Conservation (phyloP, 2,329 filamentous ascomycete genomes). For the Camptophora hylomeconis region DNA sequence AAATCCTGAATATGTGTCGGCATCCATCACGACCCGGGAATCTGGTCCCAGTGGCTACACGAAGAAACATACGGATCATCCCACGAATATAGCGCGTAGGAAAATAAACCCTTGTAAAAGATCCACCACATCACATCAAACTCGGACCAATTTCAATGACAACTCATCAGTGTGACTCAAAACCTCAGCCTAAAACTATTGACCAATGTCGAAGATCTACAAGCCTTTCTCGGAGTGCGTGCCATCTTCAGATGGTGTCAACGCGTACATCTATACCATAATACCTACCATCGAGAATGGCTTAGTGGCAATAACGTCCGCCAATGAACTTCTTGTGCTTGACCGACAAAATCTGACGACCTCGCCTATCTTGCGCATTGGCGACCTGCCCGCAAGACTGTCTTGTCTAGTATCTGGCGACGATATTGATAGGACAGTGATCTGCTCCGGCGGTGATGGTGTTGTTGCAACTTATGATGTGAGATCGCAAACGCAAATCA, state of each 20-base stretch:
- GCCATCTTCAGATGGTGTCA: constrained; percentile 6
- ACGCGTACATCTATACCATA: constrained; percentile 16
- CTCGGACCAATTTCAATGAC: too few relatives aligned
- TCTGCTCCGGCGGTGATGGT: constrained; percentile 14
- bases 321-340: constrained; percentile 15
- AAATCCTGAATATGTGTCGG: too few relatives aligned
- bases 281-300: constrained; percentile 9
- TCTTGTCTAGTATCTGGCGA: constrained; percentile 11
- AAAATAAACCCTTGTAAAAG: too few relatives aligned
- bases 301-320: constrained; percentile 16
- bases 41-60: too few relatives aligned
- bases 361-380: constrained; percentile 2
- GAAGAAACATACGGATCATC: too few relatives aligned
- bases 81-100: too few relatives aligned
- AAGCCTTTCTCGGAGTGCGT: constrained; percentile 2
- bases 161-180: too few relatives aligned
- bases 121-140: too few relatives aligned
- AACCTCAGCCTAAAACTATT: too few relatives aligned
- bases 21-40: too few relatives aligned
- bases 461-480: constrained; percentile 14
- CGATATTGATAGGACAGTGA: constrained; percentile 5
- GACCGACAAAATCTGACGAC: constrained; percentile 7
- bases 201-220: constrained; percentile 2
- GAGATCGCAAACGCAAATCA: constrained; percentile 7
- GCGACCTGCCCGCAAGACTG: constrained; percentile 7